Evolutionary conservation across 352 stramenopile genomes (phyloP).

Genomic region (Phytophthora constricta): DNA sequence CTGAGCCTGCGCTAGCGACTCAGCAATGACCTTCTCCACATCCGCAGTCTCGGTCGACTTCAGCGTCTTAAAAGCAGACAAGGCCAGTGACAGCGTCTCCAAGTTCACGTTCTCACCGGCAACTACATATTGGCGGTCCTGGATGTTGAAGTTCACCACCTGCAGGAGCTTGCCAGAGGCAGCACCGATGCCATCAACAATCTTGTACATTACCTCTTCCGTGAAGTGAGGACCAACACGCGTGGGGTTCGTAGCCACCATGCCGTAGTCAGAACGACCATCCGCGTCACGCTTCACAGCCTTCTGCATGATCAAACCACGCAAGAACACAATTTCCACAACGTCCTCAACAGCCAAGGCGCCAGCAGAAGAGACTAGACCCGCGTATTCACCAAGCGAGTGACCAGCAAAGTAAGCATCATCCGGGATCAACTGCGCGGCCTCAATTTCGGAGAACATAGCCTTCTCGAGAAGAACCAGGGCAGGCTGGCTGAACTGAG

Average conservation of each 20-base stretch:
- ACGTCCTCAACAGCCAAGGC: constrained; percentile 76
- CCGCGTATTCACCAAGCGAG: constrained; percentile 89
- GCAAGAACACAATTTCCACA: constrained; percentile 85
- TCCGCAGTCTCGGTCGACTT: constrained; percentile 53
- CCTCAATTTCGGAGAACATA: constrained; percentile 84
- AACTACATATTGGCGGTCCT: constrained; percentile 86
- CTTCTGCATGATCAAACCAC: constrained; percentile 75
- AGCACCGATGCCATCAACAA: constrained; percentile 71
- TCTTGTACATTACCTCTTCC: constrained; percentile 64
- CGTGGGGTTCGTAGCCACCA: constrained; percentile 87
- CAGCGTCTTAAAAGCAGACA: constrained; percentile 58
- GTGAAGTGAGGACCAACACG: constrained; percentile 78
- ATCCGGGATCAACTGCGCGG: constrained; percentile 71
- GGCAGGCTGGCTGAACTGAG: constrained; percentile 86
- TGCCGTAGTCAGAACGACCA: constrained; percentile 85
- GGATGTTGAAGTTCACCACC: constrained; percentile 91
- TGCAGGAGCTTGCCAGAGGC: constrained; percentile 79
- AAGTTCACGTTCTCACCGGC: constrained; percentile 87
- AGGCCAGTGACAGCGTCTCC: constrained; percentile 71
- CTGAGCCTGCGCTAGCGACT: constrained; percentile 65
- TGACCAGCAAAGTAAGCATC: constrained; percentile 84
- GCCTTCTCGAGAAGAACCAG: constrained; percentile 89
- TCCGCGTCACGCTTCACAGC: constrained; percentile 59
- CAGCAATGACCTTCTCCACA: constrained; percentile 57
- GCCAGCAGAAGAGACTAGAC: constrained; percentile 77